Base-by-base conservation (phyloP, 1,139 yeast genomes). In the Citeromyces siamensis region DNA sequence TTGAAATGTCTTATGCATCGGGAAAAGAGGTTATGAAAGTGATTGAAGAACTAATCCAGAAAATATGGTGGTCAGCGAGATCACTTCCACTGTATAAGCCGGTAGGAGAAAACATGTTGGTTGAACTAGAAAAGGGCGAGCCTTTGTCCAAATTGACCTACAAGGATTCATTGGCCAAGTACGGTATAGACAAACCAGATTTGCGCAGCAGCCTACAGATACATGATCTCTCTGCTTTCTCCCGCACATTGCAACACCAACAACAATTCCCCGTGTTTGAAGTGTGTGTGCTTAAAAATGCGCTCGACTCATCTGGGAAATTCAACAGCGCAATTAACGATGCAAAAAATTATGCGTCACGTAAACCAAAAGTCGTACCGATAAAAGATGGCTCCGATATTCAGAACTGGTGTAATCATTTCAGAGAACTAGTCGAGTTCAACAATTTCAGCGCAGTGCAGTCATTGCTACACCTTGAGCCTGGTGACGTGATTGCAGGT, bases 161-260 rank as follows among this genome's bases (percentile, higher is more conserved):
- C 49, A 47, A 54, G 2, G 81, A 83, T 7, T 95, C 88, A 0
- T 66, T 93, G 55, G 52, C 70, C 2, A 62, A 60, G 18, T 90
- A 74, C 50, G 99, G 99, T 18, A 83, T 88, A 38, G 99, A 90
- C 52, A 90, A 90, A 55, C 99, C 99, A 0, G 97, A 90, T 53
- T 57, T 90, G 45, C 65, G 96, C 42, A 78, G 81, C 0, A 55
- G 60, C 5, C 48, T 84, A 32, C 55, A 64, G 28, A 71, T 88
- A 33, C 44, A 52, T 2, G 64, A 72, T 41, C 48, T 86, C 19
- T 58, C 70, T 1, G 52, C 56, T 2, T 64, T 46, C 44, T 71
- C 65, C 34, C 46, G 38, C 6, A 60, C 66, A 3, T 46, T 44
- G 2, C 53, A 53, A 5, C 48, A 70, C 36, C 43, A 50, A 45